Conservation (phyloP, 2,329 filamentous ascomycete genomes). For the Cercospora citrullina region DNA sequence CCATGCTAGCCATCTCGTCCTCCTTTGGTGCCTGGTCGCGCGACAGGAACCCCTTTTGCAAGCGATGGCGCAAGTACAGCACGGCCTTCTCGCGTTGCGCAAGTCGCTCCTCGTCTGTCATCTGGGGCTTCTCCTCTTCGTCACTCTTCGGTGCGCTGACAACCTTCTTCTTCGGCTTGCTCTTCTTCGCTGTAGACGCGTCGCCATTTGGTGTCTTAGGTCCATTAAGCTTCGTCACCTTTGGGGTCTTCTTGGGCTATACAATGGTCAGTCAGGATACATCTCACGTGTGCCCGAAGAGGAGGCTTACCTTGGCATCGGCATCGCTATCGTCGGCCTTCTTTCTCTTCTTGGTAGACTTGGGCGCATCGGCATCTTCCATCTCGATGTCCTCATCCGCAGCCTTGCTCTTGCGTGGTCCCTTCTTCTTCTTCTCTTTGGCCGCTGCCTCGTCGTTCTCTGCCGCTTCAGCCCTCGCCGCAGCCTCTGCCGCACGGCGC, state of each 20-base stretch:
- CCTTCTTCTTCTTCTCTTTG: constrained; percentile 53
- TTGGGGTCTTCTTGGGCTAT: constrained; percentile 53
- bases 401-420: constrained; percentile 37
- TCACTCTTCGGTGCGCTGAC: constrained; percentile 53
- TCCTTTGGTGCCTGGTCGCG: constrained; percentile 83
- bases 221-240: constrained; percentile 50
- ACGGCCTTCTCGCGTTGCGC: constrained; percentile 66
- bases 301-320: constrained; percentile 62
- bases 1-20: constrained; percentile 77
- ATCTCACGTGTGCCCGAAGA: neutral
- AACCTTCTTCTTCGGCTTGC: constrained; percentile 62
- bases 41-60: constrained; percentile 90
- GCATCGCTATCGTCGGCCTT: constrained; percentile 64
- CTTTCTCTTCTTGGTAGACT: constrained; percentile 77
- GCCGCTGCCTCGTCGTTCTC: constrained; percentile 48
- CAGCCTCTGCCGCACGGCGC: constrained; percentile 41
- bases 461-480: constrained; percentile 46
- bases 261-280: constrained; percentile 32
- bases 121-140: constrained; percentile 59
- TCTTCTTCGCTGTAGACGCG: constrained; percentile 40
- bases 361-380: constrained; percentile 62
- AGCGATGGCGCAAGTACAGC: constrained; percentile 88
- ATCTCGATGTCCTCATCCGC: constrained; percentile 53
- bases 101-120: constrained; percentile 57
- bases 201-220: constrained; percentile 44